Base-by-base conservation (phyloP, 176 grass and related monocot genomes). In the Carex littledalei region DNA sequence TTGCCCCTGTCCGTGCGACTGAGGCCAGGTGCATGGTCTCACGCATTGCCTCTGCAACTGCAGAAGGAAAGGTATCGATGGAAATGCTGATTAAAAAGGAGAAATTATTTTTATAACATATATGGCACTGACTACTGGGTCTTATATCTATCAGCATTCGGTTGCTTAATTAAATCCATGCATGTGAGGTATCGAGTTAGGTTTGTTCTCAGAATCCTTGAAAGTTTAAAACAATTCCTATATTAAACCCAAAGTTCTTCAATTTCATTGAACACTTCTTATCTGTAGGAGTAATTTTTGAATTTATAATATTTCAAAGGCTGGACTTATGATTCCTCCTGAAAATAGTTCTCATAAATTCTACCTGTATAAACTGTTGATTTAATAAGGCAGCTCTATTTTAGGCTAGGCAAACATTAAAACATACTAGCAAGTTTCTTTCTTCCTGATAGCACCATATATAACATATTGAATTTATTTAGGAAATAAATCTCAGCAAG, bases 11-110 rank as follows among this genome's bases (percentile, higher is more conserved):
- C 6, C 63, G 88, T 59, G 89, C 81, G 60, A 34, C 62, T 55
- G 90, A 95, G 87, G 88, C 20, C 39, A 71, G 43, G 62, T 58
- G 78, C 18, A 71, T 90, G 63, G 0, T 90, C 61, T 80, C 0
- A 11, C 69, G 60, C 37, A 84, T 94, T 67, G 76, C 79, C 13
- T 6, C 67, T 72, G 8, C 14, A n/a, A 62, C 20, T 3, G 22
- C 26, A 7, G 12, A 34, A n/a, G 3, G 79, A 37, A 4, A 20
- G 39, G 17, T 79, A 67, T 5, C 3, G 21, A 63, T 86, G 0
- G 4, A 15, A 10, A 55, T 32, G n/a, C n/a, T 14, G 8, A 71
- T 15, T 37, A 70, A 37, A 39, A 37, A 63, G 8, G 21, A 24
- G 0, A 63, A 3, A 22, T 63, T 63, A 63, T 63, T 10, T 63